Evolutionary conservation across 1,139 yeast genomes (phyloP).

Genomic region (Meyerozyma guilliermondii): DNA sequence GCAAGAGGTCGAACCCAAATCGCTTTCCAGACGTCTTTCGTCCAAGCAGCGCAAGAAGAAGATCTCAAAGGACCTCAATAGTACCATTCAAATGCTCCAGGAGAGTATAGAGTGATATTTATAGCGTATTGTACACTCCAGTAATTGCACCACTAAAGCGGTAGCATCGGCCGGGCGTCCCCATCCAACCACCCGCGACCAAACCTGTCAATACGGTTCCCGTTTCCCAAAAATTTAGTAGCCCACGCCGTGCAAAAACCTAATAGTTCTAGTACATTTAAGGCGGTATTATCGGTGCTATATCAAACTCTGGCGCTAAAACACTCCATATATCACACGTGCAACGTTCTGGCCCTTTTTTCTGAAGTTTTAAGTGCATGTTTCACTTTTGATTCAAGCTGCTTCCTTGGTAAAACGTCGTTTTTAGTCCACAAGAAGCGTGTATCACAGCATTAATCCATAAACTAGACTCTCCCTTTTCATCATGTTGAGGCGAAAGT

Average conservation of each 20-base stretch:
- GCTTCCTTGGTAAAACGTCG: not conserved
- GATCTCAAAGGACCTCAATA: conserved; percentile 30
- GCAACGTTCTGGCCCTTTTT: too few species aligned
- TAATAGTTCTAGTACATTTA: too few species aligned
- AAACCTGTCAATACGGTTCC: not conserved
- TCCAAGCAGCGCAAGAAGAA: conserved; percentile 19
- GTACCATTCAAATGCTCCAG: conserved; percentile 37
- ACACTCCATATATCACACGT: too few species aligned
- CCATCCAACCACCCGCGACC: not conserved
- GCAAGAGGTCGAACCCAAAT: not conserved
- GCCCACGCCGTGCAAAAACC: not conserved
- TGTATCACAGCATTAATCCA: too few species aligned
- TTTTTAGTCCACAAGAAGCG: not conserved
- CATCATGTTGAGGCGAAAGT: conserved; percentile 5
- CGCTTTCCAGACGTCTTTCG: not conserved
- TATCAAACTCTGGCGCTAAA: too few species aligned
- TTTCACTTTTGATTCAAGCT: not conserved
- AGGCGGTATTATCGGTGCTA: too few species aligned
- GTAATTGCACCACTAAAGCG: too few species aligned
- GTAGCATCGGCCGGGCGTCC: too few species aligned
- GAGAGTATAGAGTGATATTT: conserved; percentile 24
- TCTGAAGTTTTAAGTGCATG: not conserved
- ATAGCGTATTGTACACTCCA: not conserved
- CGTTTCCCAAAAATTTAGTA: not conserved
- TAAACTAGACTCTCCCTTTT: too few species aligned